A percentile compares a stretch with the other conserved stretches of the same genome.
Evolutionary conservation across 495 filamentous ascomycete genomes (phyloP).

Genomic region (Annulohypoxylon bovei): DNA sequence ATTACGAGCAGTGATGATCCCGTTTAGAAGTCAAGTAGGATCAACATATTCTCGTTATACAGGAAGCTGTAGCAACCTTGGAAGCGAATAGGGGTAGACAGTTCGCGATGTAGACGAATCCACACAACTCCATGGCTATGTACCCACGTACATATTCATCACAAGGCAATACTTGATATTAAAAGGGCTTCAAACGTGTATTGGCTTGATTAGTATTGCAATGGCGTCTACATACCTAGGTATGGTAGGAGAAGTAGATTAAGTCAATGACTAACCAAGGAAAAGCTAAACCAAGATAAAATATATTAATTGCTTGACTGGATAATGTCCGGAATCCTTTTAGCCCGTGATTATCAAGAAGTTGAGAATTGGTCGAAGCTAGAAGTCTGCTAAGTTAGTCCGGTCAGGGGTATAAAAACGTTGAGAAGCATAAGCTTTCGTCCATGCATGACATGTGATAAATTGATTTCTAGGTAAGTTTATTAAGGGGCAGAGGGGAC

Average conservation of each 20-base stretch:
- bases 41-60: not conserved
- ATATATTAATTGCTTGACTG: not conserved
- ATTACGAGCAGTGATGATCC: not conserved
- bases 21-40: not conserved
- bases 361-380: not conserved
- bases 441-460: conserved; percentile 15
- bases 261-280: not conserved
- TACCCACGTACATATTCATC: not conserved
- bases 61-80: not conserved
- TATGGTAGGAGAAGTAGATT: too few species aligned
- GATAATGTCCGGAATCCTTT: not conserved
- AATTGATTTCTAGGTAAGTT: not conserved
- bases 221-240: not conserved
- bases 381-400: not conserved
- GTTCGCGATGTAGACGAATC: not conserved
- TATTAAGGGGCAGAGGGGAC: not conserved
- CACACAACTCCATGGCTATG: too few species aligned
- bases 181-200: not conserved
- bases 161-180: too few species aligned
- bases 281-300: not conserved
- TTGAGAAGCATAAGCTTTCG: conserved; percentile 4
- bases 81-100: not conserved
- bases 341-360: not conserved
- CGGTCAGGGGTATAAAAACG: conserved; percentile 8
- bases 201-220: not conserved